Conservation (phyloP, 2,329 filamentous ascomycete genomes). For the Xylaria sp. region DNA sequence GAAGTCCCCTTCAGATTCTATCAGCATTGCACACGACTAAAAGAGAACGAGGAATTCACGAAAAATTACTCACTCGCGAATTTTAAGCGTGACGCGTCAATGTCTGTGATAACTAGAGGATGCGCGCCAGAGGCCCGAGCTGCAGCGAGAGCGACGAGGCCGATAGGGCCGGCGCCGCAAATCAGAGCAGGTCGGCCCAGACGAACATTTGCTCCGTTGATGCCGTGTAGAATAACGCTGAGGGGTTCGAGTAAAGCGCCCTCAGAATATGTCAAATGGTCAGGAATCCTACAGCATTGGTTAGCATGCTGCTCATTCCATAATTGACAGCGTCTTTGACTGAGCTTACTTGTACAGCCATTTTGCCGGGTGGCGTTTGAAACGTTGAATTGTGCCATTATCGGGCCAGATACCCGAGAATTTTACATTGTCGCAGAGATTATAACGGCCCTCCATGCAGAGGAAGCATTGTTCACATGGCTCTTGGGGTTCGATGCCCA, state of each 20-base stretch:
- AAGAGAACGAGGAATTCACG: not conserved
- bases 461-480: conserved; percentile 66
- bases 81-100: conserved; percentile 59
- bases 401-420: conserved; percentile 68
- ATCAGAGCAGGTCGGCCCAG: conserved; percentile 62
- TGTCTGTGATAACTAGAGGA: conserved; percentile 67
- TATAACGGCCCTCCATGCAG: conserved; percentile 65
- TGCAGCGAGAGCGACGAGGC: conserved; percentile 61
- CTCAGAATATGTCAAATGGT: conserved; percentile 60
- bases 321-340: not conserved
- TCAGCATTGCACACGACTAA: not conserved
- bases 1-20: conserved; percentile 46
- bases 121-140: conserved; percentile 67
- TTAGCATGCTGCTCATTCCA: conserved; percentile 10
- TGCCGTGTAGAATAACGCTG: conserved; percentile 66
- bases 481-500: conserved; percentile 70
- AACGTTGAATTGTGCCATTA: conserved; percentile 64
- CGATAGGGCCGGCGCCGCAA: conserved; percentile 69
- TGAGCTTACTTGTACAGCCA: conserved; percentile 57
- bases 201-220: conserved; percentile 56
- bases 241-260: conserved; percentile 69
- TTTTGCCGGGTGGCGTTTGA: conserved; percentile 65
- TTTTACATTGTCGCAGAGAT: conserved; percentile 65
- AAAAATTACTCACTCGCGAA: conserved; percentile 53
- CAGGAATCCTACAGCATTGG: conserved; percentile 49